Base-by-base conservation (phyloP, 331 rosid genomes). In the Acacia pycnantha region DNA sequence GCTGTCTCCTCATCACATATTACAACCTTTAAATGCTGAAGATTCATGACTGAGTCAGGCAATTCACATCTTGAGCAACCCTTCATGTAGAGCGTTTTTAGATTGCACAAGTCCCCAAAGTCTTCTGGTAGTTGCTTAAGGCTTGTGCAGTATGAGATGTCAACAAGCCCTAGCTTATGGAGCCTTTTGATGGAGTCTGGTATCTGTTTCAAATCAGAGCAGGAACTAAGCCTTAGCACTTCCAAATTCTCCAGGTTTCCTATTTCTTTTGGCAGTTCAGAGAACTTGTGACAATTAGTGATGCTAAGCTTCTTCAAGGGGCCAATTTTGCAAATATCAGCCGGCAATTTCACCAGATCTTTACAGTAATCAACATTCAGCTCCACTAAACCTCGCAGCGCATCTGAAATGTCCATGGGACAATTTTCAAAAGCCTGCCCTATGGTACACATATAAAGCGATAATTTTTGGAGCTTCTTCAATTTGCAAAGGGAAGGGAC, bases 1-100 rank as follows among this genome's bases (percentile, higher is more conserved):
- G 77, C 86, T 1, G 37, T 81, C 76, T 88, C 93, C 27, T 81
- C 85, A 16, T 92, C 97, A 58, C 98, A 94, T 4, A 84, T 62
- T 56, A 92, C 92, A 31, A 21, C 70, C 73, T 11, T 0, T 24
- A 81, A 77, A 29, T 82, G 15, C 69, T 15, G 58, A 24, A 94
- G 86, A 47, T 89, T 73, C 77, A 11, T 7, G 12, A 85, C 76
- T 0, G 89, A 80, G 67, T 19, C 3, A 18, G 91, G 91, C 65
- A 85, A 22, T 19, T 74, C 74, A 43, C 85, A 64, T 26, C 44
- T 41, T 47, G 91, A 85, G 58, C 93, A 92, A 56, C 85, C 85
- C 58, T 68, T 84, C 88, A 89, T 76, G 88, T 85, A 82, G 14
- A 90, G 76, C 86, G 77, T 89, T 64, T 74, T 51, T 53, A 92